These are phyloP conservation scores for Exophiala sideris DNA, from an alignment of 2,329 filamentous ascomycete species.

Conservation along the genomic window DNA sequence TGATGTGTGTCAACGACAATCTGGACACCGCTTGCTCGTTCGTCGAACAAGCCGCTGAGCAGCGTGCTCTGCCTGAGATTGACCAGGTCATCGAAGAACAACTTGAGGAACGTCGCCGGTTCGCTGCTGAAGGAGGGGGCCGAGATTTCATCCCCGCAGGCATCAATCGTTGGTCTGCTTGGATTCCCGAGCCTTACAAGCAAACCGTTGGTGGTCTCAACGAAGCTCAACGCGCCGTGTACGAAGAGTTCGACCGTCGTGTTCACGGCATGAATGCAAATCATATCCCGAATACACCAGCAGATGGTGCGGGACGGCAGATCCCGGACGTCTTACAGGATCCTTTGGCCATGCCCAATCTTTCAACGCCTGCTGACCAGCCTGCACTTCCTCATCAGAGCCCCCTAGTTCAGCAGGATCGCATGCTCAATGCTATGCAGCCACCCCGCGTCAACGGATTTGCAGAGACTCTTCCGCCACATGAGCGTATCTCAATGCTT, in stretches of 20 bases:
- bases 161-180: constrained; percentile 86
- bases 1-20: constrained; percentile 99
- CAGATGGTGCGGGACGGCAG: constrained; percentile 56
- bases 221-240: constrained; percentile 88
- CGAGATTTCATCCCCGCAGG: constrained; percentile 37
- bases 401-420: constrained; percentile 48
- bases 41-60: constrained; percentile 92
- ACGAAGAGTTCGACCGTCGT: constrained; percentile 91
- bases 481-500: constrained; percentile 53
- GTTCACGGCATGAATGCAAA: constrained; percentile 60
- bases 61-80: constrained; percentile 88
- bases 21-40: constrained; percentile 88
- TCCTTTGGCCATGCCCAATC: constrained; percentile 58
- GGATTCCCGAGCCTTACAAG: constrained; percentile 90
- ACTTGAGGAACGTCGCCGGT: constrained; percentile 72
- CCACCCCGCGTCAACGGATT: constrained; percentile 57
- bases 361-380: constrained; percentile 61
- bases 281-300: constrained; percentile 55
- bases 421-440: constrained; percentile 38
- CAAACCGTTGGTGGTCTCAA: constrained; percentile 80
- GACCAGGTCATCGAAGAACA: constrained; percentile 86
- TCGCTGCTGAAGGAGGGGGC: constrained; percentile 57
- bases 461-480: constrained; percentile 51
- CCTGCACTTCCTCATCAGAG: constrained; percentile 59
- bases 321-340: constrained; percentile 63